These are phyloP conservation scores for Blastobotrys muscicola DNA, from an alignment of 805 yeast genomes.

Conservation along the genomic window DNA sequence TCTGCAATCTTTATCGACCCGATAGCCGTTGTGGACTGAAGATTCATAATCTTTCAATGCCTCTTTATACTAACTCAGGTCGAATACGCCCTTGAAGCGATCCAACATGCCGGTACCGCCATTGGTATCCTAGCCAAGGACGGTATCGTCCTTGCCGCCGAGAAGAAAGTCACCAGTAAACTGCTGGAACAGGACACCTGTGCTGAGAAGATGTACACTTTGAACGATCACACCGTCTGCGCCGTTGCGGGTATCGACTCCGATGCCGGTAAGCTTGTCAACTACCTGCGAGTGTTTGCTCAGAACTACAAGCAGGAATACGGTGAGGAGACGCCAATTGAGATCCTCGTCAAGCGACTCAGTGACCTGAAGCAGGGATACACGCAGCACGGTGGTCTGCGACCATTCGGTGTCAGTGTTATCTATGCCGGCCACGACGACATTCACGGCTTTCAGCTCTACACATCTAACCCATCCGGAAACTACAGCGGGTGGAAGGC, in stretches of 20 bases:
- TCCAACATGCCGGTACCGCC: conserved; percentile 75
- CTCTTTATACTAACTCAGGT: conserved; percentile 34
- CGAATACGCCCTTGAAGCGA: conserved; percentile 92
- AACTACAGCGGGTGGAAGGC: conserved; percentile 99
- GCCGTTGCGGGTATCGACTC: conserved; percentile 99
- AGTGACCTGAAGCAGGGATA: conserved; percentile 96
- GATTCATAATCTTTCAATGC: conserved; percentile 1
- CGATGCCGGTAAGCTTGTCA: conserved; percentile 86
- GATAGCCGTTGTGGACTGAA: background rate
- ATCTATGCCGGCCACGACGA: conserved; percentile 94
- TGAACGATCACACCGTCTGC: conserved; percentile 75
- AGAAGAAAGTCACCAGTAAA: conserved; percentile 87
- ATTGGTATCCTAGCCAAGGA: conserved; percentile 67
- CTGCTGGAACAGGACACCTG: conserved; percentile 87
- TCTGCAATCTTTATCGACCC: background rate
- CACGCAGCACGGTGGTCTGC: conserved; percentile 96
- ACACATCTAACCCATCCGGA: conserved; percentile 94
- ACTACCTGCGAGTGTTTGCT: conserved; percentile 75
- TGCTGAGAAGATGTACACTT: conserved; percentile 82
- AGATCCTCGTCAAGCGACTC: conserved; percentile 72
- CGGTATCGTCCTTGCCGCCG: conserved; percentile 95
- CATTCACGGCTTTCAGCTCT: conserved; percentile 79
- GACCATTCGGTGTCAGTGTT: conserved; percentile 97
- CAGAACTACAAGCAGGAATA: conserved; percentile 79
- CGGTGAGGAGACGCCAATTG: conserved; percentile 91